Evolutionary conservation across 331 rosid genomes (phyloP).

Genomic region (Cydonia oblonga): DNA sequence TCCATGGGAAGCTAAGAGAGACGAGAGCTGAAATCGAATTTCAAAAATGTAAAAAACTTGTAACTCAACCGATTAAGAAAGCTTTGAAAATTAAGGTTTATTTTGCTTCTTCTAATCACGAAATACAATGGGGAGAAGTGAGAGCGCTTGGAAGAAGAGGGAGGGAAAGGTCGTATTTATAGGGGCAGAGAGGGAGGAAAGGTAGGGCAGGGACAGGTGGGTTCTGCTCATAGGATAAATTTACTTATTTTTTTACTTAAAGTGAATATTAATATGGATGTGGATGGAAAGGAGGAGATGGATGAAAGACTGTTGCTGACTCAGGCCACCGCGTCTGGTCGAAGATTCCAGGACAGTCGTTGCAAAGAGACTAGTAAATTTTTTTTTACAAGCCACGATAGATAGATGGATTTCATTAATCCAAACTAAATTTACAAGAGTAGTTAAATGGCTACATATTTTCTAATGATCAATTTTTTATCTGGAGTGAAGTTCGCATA

Average conservation of each 20-base stretch:
- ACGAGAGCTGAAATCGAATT: not conserved
- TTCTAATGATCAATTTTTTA: no score
- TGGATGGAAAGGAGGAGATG: not conserved
- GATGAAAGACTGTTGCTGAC: not conserved
- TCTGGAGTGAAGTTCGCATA: no score
- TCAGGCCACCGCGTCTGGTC: not conserved
- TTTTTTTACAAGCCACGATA: no score
- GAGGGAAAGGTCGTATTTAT: constrained; percentile 6
- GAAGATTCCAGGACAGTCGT: no score
- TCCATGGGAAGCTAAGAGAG: constrained; percentile 26
- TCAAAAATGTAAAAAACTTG: not conserved
- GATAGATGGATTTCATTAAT: no score
- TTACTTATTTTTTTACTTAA: not conserved
- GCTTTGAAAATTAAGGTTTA: not conserved
- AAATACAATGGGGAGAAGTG: not conserved
- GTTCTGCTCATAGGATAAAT: not conserved
- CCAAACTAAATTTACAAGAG: no score
- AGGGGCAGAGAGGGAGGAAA: not conserved
- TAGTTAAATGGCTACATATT: no score
- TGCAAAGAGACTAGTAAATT: no score
- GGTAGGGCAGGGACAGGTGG: not conserved
- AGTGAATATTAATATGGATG: not conserved
- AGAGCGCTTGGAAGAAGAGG: not conserved
- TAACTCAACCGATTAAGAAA: not conserved
- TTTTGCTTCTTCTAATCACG: no score